phyloP scores from a whole-genome alignment of 1,139 yeast species.

The Yamadazyma sp. region DNA sequence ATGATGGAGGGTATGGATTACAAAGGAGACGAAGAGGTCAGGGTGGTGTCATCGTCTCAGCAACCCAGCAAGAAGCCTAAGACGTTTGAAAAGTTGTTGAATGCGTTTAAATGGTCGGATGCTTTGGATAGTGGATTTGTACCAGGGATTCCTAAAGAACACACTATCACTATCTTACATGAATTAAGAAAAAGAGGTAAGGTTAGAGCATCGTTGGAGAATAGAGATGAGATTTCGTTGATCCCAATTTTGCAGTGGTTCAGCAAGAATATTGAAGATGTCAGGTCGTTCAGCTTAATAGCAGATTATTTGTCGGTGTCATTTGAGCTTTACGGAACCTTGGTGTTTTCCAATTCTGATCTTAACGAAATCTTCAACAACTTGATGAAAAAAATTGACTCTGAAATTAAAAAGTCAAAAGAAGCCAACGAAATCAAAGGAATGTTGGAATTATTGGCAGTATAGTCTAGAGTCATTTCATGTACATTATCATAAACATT shows the following conservation, averaged over 20 bases:
- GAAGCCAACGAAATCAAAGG: conserved; percentile 92
- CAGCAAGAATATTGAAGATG: conserved; percentile 71
- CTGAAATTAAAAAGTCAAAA: conserved; percentile 74
- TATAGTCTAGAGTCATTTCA: conserved; percentile 13
- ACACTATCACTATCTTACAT: conserved; percentile 74
- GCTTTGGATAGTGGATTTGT: conserved; percentile 86
- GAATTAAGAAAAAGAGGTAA: conserved; percentile 89
- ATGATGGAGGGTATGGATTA: conserved; percentile 92
- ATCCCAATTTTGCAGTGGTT: conserved; percentile 90
- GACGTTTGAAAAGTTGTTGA: conserved; percentile 79
- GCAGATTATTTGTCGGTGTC: conserved; percentile 85
- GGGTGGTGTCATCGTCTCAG: conserved; percentile 58
- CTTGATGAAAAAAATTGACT: conserved; percentile 58
- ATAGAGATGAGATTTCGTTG: conserved; percentile 81
- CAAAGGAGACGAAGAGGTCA: conserved; percentile 83
- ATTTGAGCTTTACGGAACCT: conserved; percentile 72
- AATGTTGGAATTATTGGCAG: conserved; percentile 80
- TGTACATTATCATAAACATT: conserved; percentile 11
- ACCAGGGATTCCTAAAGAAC: conserved; percentile 74
- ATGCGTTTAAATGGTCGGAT: conserved; percentile 88
- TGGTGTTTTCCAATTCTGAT: conserved; percentile 75
- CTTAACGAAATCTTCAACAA: conserved; percentile 68
- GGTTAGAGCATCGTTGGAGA: conserved; percentile 70
- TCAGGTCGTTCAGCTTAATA: conserved; percentile 69
- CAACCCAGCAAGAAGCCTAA: conserved; percentile 61